Evolutionary conservation across 805 yeast species (phyloP).

Genomic region (Ogataea allantospora): DNA sequence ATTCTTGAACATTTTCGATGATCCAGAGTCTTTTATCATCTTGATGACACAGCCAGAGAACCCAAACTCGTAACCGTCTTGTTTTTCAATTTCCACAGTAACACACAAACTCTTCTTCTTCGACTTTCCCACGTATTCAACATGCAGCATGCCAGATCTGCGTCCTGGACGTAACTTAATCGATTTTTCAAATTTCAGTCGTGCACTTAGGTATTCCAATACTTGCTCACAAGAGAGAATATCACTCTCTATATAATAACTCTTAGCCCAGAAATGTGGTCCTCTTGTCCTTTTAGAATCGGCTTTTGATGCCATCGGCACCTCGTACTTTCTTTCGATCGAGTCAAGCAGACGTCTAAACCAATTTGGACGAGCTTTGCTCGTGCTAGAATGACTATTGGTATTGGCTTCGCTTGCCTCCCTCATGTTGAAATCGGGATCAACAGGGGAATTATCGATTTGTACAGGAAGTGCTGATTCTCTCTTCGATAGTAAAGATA

Average conservation of each 20-base stretch:
- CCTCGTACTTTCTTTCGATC: not conserved
- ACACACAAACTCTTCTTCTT: conserved; percentile 16
- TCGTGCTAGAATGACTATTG: not conserved
- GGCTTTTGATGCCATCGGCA: not conserved
- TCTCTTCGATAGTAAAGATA: conserved; percentile 12
- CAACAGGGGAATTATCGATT: conserved; percentile 29
- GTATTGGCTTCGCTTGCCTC: conserved; percentile 4
- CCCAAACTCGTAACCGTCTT: conserved; percentile 32
- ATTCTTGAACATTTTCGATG: conserved; percentile 16
- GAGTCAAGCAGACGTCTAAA: conserved; percentile 9
- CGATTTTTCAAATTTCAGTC: conserved; percentile 7
- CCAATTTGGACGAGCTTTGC: conserved; percentile 14
- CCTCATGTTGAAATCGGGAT: conserved; percentile 21
- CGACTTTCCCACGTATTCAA: conserved; percentile 13
- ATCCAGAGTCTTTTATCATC: conserved; percentile 23
- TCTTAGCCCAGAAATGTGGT: conserved; percentile 4
- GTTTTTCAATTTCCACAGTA: conserved; percentile 25
- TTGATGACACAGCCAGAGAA: conserved; percentile 34
- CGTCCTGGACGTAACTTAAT: conserved; percentile 5
- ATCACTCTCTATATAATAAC: conserved; percentile 5
- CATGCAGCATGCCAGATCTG: conserved; percentile 4
- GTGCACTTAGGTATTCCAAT: conserved; percentile 1
- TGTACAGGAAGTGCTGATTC: conserved; percentile 12
- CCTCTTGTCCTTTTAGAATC: not conserved
- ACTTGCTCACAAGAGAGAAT: conserved; percentile 5